These are phyloP conservation scores for Fusarium citri DNA, from an alignment of 2,329 filamentous ascomycete species.

Conservation along the genomic window DNA sequence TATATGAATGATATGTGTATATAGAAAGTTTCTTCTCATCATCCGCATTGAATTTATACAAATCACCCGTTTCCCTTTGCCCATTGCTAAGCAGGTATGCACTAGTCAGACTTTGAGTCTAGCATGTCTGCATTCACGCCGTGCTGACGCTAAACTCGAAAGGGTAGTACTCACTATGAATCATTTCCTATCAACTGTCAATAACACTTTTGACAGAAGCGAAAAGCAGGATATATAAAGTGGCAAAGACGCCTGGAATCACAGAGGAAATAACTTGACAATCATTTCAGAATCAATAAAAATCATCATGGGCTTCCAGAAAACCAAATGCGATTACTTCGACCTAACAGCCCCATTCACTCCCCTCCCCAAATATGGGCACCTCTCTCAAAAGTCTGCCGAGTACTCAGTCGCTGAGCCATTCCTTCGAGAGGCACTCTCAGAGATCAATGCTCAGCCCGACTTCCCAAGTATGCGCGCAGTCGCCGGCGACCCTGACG, in stretches of 20 bases:
- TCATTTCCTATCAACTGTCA: not conserved
- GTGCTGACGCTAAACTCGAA: not conserved
- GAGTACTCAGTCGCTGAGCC: conserved; percentile 14
- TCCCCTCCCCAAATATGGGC: conserved; percentile 34
- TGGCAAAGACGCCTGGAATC: accelerated
- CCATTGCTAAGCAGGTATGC: no score
- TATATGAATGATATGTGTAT: no score
- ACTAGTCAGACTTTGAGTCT: not conserved
- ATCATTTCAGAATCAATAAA: not conserved
- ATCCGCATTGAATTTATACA: no score
- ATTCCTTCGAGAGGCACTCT: not conserved
- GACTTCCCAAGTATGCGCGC: conserved; percentile 16
- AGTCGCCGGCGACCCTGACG: conserved; percentile 22
- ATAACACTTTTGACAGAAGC: not conserved
- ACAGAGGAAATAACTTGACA: accelerated
- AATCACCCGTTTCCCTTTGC: no score
- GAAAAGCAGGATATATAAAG: not conserved
- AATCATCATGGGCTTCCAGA: conserved; percentile 26
- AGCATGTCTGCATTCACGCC: no score
- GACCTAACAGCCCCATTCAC: conserved; percentile 18
- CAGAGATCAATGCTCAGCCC: not conserved
- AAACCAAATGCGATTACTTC: conserved; percentile 22
- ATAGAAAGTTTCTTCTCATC: no score
- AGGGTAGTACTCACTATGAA: conserved; percentile 1
- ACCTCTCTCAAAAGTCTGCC: conserved; percentile 24